A percentile compares a stretch with the other conserved stretches of the same genome.
These are phyloP conservation scores for Solanum megistacrolobum DNA, from an alignment of 257 asterid species.

Conservation along the genomic window DNA sequence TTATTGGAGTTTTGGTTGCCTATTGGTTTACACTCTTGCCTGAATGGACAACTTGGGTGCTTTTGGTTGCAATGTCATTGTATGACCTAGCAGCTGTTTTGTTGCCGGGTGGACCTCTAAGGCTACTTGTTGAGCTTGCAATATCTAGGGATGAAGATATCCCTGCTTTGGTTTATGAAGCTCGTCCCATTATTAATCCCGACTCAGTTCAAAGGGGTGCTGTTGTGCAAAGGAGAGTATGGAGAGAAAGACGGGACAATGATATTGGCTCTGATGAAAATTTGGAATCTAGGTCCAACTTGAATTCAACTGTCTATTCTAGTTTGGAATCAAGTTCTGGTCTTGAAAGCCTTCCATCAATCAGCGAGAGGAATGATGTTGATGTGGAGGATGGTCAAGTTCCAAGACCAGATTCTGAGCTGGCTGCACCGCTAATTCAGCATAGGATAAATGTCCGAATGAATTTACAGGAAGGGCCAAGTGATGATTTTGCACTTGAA, in stretches of 20 bases:
- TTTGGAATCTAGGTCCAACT: constrained; percentile 3
- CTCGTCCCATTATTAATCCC: constrained; percentile 45
- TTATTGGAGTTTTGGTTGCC: constrained; percentile 87
- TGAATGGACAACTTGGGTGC: constrained; percentile 96
- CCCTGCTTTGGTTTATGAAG: constrained; percentile 98
- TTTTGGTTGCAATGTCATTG: constrained; percentile 88
- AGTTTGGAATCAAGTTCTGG: not conserved
- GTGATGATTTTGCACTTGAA: constrained; percentile 52
- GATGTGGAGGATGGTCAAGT: constrained; percentile 40
- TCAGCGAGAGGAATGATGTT: constrained; percentile 20
- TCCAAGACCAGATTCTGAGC: constrained; percentile 37
- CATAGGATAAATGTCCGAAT: constrained; percentile 36
- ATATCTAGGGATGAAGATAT: constrained; percentile 88
- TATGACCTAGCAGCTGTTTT: constrained; percentile 97
- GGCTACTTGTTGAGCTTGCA: constrained; percentile 93
- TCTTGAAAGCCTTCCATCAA: not conserved
- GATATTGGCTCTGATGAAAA: constrained; percentile 15
- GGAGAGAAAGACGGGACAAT: constrained; percentile 49
- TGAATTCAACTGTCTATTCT: constrained; percentile 5
- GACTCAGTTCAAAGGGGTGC: constrained; percentile 20
- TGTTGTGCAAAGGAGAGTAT: constrained; percentile 49
- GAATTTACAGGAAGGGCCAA: constrained; percentile 30
- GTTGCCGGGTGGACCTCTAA: constrained; percentile 89
- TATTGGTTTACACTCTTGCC: constrained; percentile 97
- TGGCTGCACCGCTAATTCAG: constrained; percentile 68